phyloP scores from a whole-genome alignment of 331 rosid species.

The Malus hybrid region DNA sequence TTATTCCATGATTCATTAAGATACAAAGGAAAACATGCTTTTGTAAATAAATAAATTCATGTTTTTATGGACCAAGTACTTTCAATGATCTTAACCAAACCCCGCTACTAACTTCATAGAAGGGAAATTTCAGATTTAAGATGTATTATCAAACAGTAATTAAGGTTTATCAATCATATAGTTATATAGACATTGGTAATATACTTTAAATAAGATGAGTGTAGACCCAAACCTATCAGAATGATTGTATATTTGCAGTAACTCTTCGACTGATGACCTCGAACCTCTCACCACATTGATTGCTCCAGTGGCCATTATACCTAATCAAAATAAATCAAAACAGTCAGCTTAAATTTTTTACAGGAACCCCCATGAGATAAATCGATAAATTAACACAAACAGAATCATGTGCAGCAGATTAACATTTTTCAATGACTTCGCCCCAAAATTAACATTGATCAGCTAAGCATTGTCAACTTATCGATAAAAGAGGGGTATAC shows the following conservation, averaged over 20 bases:
- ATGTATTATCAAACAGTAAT: neutral
- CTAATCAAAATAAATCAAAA: slow-evolving; percentile 30
- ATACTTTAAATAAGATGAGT: neutral
- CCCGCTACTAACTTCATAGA: neutral
- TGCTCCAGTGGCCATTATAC: slow-evolving; percentile 85
- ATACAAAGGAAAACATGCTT: neutral
- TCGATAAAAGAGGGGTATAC: neutral
- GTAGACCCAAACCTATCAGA: slow-evolving; percentile 64
- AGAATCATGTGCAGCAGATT: neutral
- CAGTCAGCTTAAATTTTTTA: neutral
- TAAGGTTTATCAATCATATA: neutral
- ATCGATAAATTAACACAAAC: neutral
- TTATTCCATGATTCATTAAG: neutral
- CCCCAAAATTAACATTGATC: neutral
- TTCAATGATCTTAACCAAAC: neutral
- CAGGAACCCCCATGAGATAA: neutral
- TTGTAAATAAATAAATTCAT: neutral
- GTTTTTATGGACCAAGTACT: neutral
- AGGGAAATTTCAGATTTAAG: neutral
- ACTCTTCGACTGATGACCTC: slow-evolving; percentile 64
- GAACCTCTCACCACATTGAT: slow-evolving; percentile 83
- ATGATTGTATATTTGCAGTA: slow-evolving; percentile 75
- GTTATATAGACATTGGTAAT: neutral
- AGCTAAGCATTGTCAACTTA: neutral
- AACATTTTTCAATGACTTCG: neutral